Base-by-base conservation (phyloP, 1,139 yeast species). In the Suhomyces kunorum region DNA sequence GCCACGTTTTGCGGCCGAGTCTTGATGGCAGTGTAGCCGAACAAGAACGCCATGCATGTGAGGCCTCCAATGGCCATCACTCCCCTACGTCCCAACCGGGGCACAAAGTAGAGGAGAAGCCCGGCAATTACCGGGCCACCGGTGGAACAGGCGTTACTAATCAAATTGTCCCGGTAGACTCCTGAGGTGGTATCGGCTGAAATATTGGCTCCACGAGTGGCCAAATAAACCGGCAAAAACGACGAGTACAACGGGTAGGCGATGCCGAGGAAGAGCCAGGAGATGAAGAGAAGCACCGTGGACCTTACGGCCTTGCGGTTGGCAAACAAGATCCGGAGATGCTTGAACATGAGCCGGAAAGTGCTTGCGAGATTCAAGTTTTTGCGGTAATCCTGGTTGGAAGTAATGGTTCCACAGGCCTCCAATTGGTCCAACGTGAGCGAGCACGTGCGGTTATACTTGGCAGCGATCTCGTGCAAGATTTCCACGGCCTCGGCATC, bases 91-190 rank as follows among this genome's bases (percentile, higher is more conserved):
- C 85, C 85, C 25, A 77, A 47, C 15, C 51, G 52, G 3, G 79
- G 81, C 44, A 76, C 54, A 35, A 64, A 59, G 40, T 74, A 62
- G 33, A 74, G 43, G 5, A 57, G 44, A 4, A 46, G 61, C 34
- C 77, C 81, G 5, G 78, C 85, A 32, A 80, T 58, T 12, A 78
- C 48, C 6, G 86, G 85, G 8, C 86, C 87, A 39, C 74, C 71
- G 27, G 77, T 76, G 27, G 80, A 71, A 19, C 70, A 66, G 23
- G 72, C 66, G 48, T 75, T 76, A 34, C 74, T 72, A 38, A 81
- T 66, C 36, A 76, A 61, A 32, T 76, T 72, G 55, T 80, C 76
- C 51, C 82, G 62, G 58, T 79, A 80, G n/a, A 67, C 64, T 17
- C 68, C 63, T 34, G 51, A 55, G 8, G 68, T 61, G 28, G 68